Evolutionary conservation across 352 stramenopile species (phyloP).

Genomic region (Elongisporangium prolatum): DNA sequence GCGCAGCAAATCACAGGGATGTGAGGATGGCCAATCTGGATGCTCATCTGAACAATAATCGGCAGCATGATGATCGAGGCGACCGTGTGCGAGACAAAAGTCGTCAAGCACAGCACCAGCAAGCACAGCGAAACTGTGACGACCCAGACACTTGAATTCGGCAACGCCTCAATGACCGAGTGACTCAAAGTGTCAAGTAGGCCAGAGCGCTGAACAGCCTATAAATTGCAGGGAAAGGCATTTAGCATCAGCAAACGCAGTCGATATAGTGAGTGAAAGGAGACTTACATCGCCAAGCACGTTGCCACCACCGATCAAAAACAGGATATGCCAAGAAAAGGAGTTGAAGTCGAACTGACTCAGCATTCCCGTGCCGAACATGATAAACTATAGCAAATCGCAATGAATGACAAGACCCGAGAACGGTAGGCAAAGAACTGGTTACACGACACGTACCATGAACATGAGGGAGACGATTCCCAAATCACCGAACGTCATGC

Average conservation of each 20-base stretch:
- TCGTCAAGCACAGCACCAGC: constrained; percentile 85
- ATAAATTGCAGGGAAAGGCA: not conserved
- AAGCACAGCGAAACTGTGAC: constrained; percentile 84
- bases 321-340: constrained; percentile 93
- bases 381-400: constrained; percentile 56
- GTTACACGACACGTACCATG: constrained; percentile 44
- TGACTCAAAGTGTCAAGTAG: constrained; percentile 80
- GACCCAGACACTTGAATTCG: constrained; percentile 80
- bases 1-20: constrained; percentile 85
- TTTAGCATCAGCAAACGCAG: constrained; percentile 1
- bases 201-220: constrained; percentile 81
- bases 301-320: constrained; percentile 90
- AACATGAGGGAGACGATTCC: constrained; percentile 90
- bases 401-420: too few species aligned
- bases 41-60: constrained; percentile 89
- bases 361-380: constrained; percentile 87
- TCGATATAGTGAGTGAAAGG: not conserved
- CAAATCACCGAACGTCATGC: constrained; percentile 86
- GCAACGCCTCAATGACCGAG: constrained; percentile 75
- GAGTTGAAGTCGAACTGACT: constrained; percentile 93
- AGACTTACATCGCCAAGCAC: constrained; percentile 83
- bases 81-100: constrained; percentile 93
- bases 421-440: too few species aligned
- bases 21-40: constrained; percentile 82
- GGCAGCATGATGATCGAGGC: constrained; percentile 90